Conservation (phyloP, 2,329 filamentous ascomycete species). For the Aspergillus sp. region DNA sequence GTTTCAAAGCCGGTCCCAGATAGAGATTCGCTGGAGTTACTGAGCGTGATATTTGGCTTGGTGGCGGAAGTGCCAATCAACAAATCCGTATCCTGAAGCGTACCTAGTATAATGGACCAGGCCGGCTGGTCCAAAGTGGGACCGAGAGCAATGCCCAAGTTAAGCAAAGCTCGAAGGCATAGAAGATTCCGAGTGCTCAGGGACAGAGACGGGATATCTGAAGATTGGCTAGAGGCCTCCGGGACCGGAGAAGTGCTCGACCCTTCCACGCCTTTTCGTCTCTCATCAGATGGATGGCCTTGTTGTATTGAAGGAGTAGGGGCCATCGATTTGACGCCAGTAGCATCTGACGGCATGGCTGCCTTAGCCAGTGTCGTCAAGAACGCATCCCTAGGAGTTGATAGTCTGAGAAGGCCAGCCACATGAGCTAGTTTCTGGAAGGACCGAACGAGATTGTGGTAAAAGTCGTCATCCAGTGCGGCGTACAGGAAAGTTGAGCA, state of each 20-base stretch:
- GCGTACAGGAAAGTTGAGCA: conserved; percentile 95
- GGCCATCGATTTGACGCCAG: conserved; percentile 18
- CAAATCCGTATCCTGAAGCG: conserved; percentile 87
- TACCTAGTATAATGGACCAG: conserved; percentile 90
- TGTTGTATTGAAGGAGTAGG: conserved; percentile 20
- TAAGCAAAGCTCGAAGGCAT: conserved; percentile 86
- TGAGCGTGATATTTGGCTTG: conserved; percentile 26
- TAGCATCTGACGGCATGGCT: conserved; percentile 75
- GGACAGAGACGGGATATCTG: conserved; percentile 49
- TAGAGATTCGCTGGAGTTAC: conserved; percentile 26
- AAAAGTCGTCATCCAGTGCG: conserved; percentile 87
- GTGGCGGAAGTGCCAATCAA: conserved; percentile 58
- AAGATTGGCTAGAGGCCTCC: conserved; percentile 23
- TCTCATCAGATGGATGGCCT: conserved; percentile 27
- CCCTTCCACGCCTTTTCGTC: conserved; percentile 25
- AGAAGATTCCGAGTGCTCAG: conserved; percentile 87
- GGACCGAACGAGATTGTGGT: conserved; percentile 83
- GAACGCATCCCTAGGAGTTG: conserved; percentile 88
- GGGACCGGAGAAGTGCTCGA: conserved; percentile 23
- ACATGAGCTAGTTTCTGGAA: conserved; percentile 97
- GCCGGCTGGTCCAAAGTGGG: conserved; percentile 74
- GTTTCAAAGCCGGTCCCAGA: conserved; percentile 41
- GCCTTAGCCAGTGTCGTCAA: conserved; percentile 91
- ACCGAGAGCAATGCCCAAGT: conserved; percentile 89
- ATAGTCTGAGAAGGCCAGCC: conserved; percentile 78